phyloP scores from a whole-genome alignment of 2,329 filamentous ascomycete species.

The Ramularia collo-cygni region DNA sequence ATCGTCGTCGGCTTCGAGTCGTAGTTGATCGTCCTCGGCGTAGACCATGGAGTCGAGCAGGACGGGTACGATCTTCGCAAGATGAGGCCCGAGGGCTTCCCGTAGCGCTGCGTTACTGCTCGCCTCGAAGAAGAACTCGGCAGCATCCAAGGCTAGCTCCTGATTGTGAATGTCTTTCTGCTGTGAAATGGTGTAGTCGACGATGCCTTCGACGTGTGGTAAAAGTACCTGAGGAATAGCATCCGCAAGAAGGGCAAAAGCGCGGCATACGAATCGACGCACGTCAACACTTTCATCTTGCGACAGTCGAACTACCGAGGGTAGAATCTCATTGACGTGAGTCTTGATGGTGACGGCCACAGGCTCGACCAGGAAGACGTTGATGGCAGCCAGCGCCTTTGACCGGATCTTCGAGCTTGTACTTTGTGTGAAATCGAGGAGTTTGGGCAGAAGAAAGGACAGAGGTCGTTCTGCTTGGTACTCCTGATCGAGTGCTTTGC shows the following conservation, averaged over 20 bases:
- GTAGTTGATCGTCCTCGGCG: slow-evolving; percentile 82
- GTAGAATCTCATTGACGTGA: slow-evolving; percentile 72
- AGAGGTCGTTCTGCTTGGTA: slow-evolving; percentile 84
- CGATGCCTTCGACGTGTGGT: slow-evolving; percentile 78
- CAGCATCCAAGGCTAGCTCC: slow-evolving; percentile 85
- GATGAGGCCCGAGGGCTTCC: slow-evolving; percentile 66
- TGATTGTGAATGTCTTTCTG: slow-evolving; percentile 76
- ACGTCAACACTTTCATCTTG: slow-evolving; percentile 74
- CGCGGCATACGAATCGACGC: slow-evolving; percentile 83
- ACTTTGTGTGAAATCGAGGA: slow-evolving; percentile 79
- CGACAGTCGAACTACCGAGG: slow-evolving; percentile 74
- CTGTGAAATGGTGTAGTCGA: slow-evolving; percentile 88
- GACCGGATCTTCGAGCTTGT: slow-evolving; percentile 69
- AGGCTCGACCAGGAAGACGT: slow-evolving; percentile 83
- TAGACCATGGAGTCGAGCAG: slow-evolving; percentile 94
- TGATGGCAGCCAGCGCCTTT: slow-evolving; percentile 75
- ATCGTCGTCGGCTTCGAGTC: slow-evolving; percentile 69
- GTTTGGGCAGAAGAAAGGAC: slow-evolving; percentile 79
- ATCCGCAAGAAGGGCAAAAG: slow-evolving; percentile 88
- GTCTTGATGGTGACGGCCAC: slow-evolving; percentile 63
- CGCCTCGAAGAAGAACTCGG: slow-evolving; percentile 94
- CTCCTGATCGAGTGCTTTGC: slow-evolving; percentile 75
- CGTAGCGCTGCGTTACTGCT: slow-evolving; percentile 81
- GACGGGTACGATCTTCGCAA: slow-evolving; percentile 81
- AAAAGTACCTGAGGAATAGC: slow-evolving; percentile 82